Base-by-base conservation (phyloP, 805 yeast genomes). In the Yarrowia sp. region DNA sequence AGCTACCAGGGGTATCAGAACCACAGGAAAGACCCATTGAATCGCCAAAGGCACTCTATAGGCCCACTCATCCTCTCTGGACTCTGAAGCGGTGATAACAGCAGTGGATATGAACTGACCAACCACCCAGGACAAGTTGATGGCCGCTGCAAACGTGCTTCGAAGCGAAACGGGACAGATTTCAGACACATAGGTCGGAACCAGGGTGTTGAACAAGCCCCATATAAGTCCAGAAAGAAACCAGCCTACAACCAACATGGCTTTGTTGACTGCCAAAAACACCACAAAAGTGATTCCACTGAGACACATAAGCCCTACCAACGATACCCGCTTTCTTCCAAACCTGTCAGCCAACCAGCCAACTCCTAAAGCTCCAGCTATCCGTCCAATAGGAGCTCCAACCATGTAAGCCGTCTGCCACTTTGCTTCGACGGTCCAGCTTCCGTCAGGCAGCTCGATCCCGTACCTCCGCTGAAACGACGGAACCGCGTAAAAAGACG, bases 291-390 rank as follows among this genome's bases (percentile, higher is more conserved):
- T 55, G 14, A 40, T 5, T 2, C 61, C 61, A 2, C 32, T 26
- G 32, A 26, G 61, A 50, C 84, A 5, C 85, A 5, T 43, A 4
- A n/a, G 66, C 8, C 16, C 46, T 3, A 9, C 36, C 16, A 55
- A 10, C 2, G 46, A 19, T 11, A 83, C 81, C 72, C 73, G 75
- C 53, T 85, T 80, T 74, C 84, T 80, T 12, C 88, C 88, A 70
- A 79, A 75, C 48, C 75, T 73, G 69, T 84, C 86, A 22, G 83
- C 80, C 38, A 82, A 73, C 67, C 77, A 72, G 68, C 86, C 86
- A 35, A 82, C 82, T 58, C 78, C 67, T 68, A 80, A 79, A 69
- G 84, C 78, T 26, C 87, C 88, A 22, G 84, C 70, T 59, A 85
- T 77, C 70, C 80, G 81, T 43, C 85, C 85, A 48, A 79, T 79